Base-by-base conservation (phyloP, 2,329 filamentous ascomycete species). In the Calonectria henricotiae region DNA sequence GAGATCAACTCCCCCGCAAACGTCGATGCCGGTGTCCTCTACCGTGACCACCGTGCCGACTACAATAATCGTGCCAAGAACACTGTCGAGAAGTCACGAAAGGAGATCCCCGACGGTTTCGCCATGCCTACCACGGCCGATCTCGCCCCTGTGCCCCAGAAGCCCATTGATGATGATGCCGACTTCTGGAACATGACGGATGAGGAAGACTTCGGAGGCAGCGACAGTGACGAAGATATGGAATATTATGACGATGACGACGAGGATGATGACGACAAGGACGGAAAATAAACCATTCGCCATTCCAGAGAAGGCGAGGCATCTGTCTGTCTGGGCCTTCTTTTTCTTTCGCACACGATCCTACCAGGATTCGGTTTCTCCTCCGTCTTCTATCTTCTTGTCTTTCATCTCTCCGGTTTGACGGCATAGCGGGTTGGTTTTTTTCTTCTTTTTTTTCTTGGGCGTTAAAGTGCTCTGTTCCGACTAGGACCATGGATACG, bases 1-100 rank as follows among this genome's bases (percentile, higher is more conserved):
- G 96, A 99, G 82, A 94, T 97, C 78, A 94, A 91, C 76, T 98
- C 95, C 0, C 94, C 96, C 0, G 96, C 96, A 73, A 98, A 98
- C 80, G 95, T 98, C 66, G 96, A 98, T 76, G 96, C 96, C 2
- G 91, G 94, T 68, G 92, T 98, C 27, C 89, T 95, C 86, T 92
- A 97, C 78, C 91, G 96, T 70, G 94, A 95, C 76, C 83, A 92
- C 37, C 90, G 90, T 0, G 85, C 86, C 1, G 82, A 86, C 37
- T 99, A 97, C 86, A 91, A 94, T 78, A 83, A 85, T 49, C 88
- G 87, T 76, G 94, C 96, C 2, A 87, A 84, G 72, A 88, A 90
- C 49, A 89, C 94, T 37, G 92, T 96, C 5, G 90, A 93, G 73
- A 85, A 85, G 54, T 95, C 94, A 13, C 94, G 94, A 83, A 85